Evolutionary conservation across 164 flowering plant genomes (phyloP).

Genomic region (Vitis riparia): DNA sequence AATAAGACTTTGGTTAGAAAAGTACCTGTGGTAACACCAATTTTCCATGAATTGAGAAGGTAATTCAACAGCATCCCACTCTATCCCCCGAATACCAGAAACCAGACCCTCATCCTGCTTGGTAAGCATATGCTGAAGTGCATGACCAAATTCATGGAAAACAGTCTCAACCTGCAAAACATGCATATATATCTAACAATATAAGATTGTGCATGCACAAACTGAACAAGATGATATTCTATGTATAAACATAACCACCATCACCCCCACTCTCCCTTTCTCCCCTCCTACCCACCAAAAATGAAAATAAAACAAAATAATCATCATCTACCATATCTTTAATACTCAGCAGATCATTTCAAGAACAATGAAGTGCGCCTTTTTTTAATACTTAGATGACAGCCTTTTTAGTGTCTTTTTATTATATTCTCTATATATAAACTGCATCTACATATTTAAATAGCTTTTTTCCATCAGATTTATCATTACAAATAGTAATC

Average conservation of each 20-base stretch:
- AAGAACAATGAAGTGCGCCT: too few relatives aligned
- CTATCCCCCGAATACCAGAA: conserved; percentile 89
- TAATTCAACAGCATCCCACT: conserved; percentile 99
- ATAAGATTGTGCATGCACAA: too few relatives aligned
- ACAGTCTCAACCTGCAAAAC: conserved; percentile 89
- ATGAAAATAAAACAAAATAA: too few relatives aligned
- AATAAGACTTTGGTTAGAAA: background rate
- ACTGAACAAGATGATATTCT: too few relatives aligned
- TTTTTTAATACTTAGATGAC: too few relatives aligned
- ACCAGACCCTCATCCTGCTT: conserved; percentile 94
- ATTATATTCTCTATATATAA: background rate
- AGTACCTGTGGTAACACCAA: conserved; percentile 96
- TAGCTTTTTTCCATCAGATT: background rate
- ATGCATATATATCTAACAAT: too few relatives aligned
- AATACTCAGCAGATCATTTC: too few relatives aligned
- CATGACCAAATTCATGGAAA: conserved; percentile 99
- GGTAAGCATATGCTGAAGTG: conserved; percentile 98
- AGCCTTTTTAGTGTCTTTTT: background rate
- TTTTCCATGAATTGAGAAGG: conserved; percentile 99
- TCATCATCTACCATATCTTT: too few relatives aligned
- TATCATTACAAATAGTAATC: too few relatives aligned
- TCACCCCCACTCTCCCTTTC: too few relatives aligned
- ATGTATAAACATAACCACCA: too few relatives aligned
- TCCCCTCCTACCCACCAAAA: too few relatives aligned
- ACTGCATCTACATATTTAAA: background rate